Evolutionary conservation across 495 filamentous ascomycete species (phyloP).

Genomic region (Xylaria scruposa): DNA sequence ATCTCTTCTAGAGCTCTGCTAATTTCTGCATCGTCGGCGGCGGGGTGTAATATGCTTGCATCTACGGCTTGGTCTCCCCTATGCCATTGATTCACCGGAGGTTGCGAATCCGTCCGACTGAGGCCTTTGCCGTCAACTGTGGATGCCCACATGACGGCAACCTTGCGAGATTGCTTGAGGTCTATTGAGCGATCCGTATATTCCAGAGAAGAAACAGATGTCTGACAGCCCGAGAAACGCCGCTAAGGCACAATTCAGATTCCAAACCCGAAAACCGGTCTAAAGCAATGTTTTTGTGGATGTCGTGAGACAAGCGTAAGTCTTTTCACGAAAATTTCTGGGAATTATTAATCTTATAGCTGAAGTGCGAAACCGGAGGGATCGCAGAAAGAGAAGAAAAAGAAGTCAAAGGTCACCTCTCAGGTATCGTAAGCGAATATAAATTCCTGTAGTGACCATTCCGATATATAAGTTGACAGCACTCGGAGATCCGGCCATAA

Average conservation of each 20-base stretch:
- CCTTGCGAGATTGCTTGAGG: not conserved
- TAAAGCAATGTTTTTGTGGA: not conserved
- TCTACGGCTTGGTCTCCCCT: conserved; percentile 28
- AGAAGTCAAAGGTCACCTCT: not conserved
- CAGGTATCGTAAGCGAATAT: not conserved
- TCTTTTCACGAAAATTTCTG: not conserved
- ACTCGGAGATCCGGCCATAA: conserved; percentile 6
- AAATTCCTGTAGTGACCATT: not conserved
- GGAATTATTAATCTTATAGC: not conserved
- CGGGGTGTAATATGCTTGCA: conserved; percentile 11
- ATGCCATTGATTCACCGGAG: conserved; percentile 36
- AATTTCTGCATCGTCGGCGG: conserved; percentile 11
- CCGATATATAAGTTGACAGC: not conserved
- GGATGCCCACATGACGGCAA: conserved; percentile 34
- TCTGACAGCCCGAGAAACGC: not conserved
- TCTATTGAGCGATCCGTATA: not conserved
- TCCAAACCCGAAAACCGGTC: not conserved
- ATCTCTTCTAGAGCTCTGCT: conserved; percentile 6
- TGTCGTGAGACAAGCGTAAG: not conserved
- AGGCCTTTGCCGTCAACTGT: conserved; percentile 29
- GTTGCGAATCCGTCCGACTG: conserved; percentile 30
- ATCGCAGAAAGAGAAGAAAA: not conserved
- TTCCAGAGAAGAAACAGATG: not conserved
- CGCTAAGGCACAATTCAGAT: not conserved
- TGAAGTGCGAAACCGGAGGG: not conserved